Conservation (phyloP, 2,329 filamentous ascomycete species). For the Ascochyta koolunga region DNA sequence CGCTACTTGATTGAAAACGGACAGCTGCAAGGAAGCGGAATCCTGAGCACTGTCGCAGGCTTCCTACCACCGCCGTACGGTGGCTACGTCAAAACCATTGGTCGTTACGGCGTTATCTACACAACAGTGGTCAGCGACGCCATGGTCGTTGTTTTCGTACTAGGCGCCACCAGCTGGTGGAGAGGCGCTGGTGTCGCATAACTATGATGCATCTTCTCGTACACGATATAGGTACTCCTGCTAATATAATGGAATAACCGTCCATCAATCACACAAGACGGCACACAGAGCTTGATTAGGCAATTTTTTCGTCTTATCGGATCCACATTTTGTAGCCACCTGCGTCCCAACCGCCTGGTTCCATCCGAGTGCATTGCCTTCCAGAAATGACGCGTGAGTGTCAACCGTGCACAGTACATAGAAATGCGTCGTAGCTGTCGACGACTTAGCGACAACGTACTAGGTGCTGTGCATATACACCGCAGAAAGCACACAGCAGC, state of each 20-base stretch:
- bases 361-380: not conserved
- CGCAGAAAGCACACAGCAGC: not conserved
- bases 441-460: too few species aligned
- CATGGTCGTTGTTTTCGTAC: conserved; percentile 77
- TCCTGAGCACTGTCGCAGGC: conserved; percentile 67
- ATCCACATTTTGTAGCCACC: not conserved
- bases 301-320: not conserved
- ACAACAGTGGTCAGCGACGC: conserved; percentile 74
- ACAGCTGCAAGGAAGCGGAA: conserved; percentile 62
- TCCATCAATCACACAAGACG: not conserved
- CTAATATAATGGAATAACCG: conserved; percentile 16
- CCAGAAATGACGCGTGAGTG: conserved; percentile 2
- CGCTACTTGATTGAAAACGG: conserved; percentile 73
- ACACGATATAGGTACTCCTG: conserved; percentile 1
- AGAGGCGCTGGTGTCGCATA: conserved; percentile 44
- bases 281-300: not conserved
- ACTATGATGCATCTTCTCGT: conserved; percentile 7
- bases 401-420: not conserved
- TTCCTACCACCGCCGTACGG: conserved; percentile 70
- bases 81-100: conserved; percentile 65
- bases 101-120: conserved; percentile 74
- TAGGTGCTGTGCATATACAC: too few species aligned
- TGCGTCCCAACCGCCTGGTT: conserved; percentile 8
- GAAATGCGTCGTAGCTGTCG: too few species aligned
- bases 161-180: conserved; percentile 65